Evolutionary conservation across 2,329 filamentous ascomycete species (phyloP), one percentile per base, ranked within the genome.

Genomic region (Colletotrichum magnum): DNA sequence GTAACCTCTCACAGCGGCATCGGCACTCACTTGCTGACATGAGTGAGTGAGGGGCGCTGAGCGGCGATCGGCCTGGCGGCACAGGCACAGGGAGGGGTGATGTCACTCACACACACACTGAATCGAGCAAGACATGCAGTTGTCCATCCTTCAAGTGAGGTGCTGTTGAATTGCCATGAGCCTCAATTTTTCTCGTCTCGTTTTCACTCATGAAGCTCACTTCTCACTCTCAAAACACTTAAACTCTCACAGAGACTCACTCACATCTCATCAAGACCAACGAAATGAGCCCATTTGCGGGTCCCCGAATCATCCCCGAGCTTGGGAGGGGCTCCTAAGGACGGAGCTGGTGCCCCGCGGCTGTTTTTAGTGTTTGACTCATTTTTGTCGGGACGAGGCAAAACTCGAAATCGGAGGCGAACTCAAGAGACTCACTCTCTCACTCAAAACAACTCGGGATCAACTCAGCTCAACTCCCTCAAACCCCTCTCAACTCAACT

Each of bases 231-330:
- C 13, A 43, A 39, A 13, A 43, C n/a, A 5, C 47, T 18, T 7
- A 9, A 15, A 12, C 10, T 18, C 21, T 21, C 47, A 50, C 21
- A 24, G 21, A 18, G 12, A 18, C 18, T 61, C 58, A 39, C 5
- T 41, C 13, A 7, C 47, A 52, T 61, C 24, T 21, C 32, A 51
- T 43, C 48, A 54, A 50, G 13, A 45, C 48, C 50, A 24, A 24
- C 39, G 43, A 52, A 32, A 41, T 61, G 62, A 60, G 36, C 57
- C 32, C 21, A 53, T 56, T 50, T 69, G 67, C 67, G 67, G 67
- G 67, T 69, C 67, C 47, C 67, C 67, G 67, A 69, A 60, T 61
- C 62, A 69, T 66, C 62, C 62, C 67, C 67, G 67, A 69, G 51
- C 48, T 65, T 9, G 48, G 56, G 67, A 57, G 67, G 51, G 56